Evolutionary conservation across 768 basidiomycete species (phyloP).

Genomic region (Psilocybe subaeruginosa): DNA sequence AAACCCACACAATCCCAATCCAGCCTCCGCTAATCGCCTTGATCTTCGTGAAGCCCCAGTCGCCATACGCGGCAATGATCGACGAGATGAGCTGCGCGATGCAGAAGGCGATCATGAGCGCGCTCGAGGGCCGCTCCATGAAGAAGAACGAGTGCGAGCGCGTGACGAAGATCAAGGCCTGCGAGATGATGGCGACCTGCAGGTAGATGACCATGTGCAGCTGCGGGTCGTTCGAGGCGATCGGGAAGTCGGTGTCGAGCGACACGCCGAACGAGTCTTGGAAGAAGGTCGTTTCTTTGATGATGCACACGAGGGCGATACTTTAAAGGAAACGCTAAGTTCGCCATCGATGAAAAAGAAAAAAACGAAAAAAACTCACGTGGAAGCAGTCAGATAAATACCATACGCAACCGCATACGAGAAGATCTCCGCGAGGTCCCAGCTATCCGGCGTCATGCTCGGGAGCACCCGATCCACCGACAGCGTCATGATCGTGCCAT

Average conservation of each 20-base stretch:
- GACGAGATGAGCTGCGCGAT: conserved; percentile 93
- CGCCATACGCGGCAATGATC: conserved; percentile 91
- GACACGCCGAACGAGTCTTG: conserved; percentile 79
- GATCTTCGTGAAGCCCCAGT: conserved; percentile 95
- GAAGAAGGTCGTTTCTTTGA: conserved; percentile 90
- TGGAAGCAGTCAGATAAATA: conserved; percentile 89
- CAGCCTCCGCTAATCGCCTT: conserved; percentile 83
- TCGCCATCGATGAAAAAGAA: too few species aligned
- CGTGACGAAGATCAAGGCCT: conserved; percentile 96
- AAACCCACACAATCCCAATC: conserved; percentile 98
- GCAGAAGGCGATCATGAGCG: conserved; percentile 89
- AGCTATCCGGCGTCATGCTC: conserved; percentile 89
- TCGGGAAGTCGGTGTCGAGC: conserved; percentile 39
- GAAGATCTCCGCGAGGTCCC: conserved; percentile 97
- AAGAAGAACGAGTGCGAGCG: conserved; percentile 96
- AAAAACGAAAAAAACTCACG: too few species aligned
- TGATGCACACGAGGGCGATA: conserved; percentile 78
- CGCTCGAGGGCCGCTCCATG: conserved; percentile 91
- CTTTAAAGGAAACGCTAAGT: too few species aligned
- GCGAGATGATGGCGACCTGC: conserved; percentile 98
- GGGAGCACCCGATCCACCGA: conserved; percentile 96
- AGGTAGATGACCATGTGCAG: conserved; percentile 92
- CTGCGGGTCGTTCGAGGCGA: conserved; percentile 64
- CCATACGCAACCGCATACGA: conserved; percentile 95
- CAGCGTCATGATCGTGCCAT: conserved; percentile 99